Base-by-base conservation (phyloP, 208 protist genomes). In the Trypanosoma grayi region DNA sequence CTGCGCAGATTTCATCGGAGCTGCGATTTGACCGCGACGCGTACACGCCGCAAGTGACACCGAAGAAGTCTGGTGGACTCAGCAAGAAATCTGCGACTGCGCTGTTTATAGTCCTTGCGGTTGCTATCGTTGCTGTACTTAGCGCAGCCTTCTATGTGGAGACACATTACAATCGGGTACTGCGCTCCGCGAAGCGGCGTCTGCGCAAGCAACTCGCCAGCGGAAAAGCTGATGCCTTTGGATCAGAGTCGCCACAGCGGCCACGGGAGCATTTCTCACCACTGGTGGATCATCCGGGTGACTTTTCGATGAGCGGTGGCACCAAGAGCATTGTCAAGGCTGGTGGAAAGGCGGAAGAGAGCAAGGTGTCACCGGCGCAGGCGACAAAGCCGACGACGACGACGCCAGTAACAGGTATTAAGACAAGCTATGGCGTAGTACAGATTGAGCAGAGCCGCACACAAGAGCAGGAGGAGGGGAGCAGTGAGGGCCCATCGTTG, bases 121-220 rank as follows among this genome's bases (percentile, higher is more conserved):
- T 88, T 24, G 60, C 67, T 44, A 72, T 90, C 16, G 60, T 85
- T 18, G 70, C 46, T 44, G 71, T 90, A 22, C 59, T 94, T 9
- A 70, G 58, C 1, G 73, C 69, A 9, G 78, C 68, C 28, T 63
- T 87, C 47, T 88, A 74, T 59, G 67, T 92, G 20, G 87, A 94
- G 59, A 59, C 83, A 37, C 83, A 73, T 13, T 91, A 86, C 73
- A 82, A 74, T 66, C 70, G 64, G 44, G 79, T 79, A 18, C 82
- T 94, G 39, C 79, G 79, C 66, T 70, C 77, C 46, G 77, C 77
- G 34, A 90, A 85, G 70, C 85, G 86, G 55, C 69, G 85, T 50
- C 22, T 74, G 72, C 56, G 77, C 76, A 27, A 75, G 70, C 40
- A 77, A 76, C 8, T 48, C 13, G 71, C 72, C 7, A 75, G 68